These are phyloP conservation scores for Licmophora abbreviata DNA, from an alignment of 108 stramenopile species.

Conservation along the genomic window DNA sequence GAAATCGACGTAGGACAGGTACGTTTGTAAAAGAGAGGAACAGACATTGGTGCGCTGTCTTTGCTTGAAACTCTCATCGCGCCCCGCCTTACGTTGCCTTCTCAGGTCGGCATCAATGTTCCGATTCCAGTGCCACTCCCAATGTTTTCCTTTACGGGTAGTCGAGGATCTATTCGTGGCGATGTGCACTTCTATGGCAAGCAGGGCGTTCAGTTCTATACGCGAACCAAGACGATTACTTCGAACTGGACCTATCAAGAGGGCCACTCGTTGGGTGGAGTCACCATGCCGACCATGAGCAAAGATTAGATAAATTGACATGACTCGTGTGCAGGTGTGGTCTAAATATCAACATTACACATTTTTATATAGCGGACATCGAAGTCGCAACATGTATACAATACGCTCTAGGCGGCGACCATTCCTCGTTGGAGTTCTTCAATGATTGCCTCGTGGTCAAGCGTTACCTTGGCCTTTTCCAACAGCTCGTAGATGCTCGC, in stretches of 20 bases:
- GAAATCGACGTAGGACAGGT: constrained; percentile 91
- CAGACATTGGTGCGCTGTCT: constrained; percentile 13
- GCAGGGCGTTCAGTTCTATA: constrained; percentile 90
- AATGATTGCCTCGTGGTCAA: constrained; percentile 48
- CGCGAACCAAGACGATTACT: constrained; percentile 91
- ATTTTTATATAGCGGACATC: background rate
- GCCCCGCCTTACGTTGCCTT: no score
- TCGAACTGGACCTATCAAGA: constrained; percentile 69
- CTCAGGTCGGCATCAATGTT: constrained; percentile 68
- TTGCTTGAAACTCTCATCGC: background rate
- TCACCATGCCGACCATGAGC: constrained; percentile 76
- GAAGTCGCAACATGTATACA: background rate
- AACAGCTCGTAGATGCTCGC: constrained; percentile 54
- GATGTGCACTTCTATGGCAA: constrained; percentile 92
- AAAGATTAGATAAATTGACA: constrained; percentile 20
- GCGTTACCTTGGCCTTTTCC: constrained; percentile 34
- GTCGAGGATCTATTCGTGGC: constrained; percentile 76
- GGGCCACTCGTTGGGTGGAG: constrained; percentile 48
- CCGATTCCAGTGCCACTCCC: constrained; percentile 95
- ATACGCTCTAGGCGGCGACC: constrained; percentile 1
- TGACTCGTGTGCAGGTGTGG: background rate
- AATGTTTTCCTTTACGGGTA: constrained; percentile 93
- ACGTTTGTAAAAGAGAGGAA: no score
- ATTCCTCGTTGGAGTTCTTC: constrained; percentile 63
- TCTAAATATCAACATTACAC: no score